Conservation (phyloP, 805 yeast genomes). For the Hanseniaspora lachancei region DNA sequence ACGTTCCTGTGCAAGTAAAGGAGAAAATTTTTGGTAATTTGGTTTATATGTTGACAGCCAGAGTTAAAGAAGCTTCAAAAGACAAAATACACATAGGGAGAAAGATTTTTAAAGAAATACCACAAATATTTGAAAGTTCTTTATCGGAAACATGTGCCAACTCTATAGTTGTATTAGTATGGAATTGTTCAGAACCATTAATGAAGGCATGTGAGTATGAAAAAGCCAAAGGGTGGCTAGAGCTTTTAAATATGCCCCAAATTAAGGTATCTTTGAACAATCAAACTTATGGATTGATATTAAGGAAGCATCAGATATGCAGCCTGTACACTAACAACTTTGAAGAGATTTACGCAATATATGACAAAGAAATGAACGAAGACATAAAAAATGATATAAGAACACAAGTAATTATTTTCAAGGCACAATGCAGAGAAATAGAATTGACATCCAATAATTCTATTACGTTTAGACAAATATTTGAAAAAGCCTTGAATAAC, state of each 20-base stretch:
- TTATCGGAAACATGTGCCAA: slow-evolving; percentile 25
- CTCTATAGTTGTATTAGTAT: slow-evolving; percentile 28
- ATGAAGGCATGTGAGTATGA: slow-evolving; percentile 19
- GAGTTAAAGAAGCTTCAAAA: slow-evolving; percentile 17
- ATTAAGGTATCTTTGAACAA: slow-evolving; percentile 16
- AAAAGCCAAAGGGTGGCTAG: slow-evolving; percentile 22
- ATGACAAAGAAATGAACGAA: slow-evolving; percentile 19
- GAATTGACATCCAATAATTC: slow-evolving; percentile 14
- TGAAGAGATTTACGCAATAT: slow-evolving; percentile 19
- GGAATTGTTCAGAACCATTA: slow-evolving; percentile 29
- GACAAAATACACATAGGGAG: slow-evolving; percentile 19
- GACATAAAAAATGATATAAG: slow-evolving; percentile 21
- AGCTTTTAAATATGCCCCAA: slow-evolving; percentile 16
- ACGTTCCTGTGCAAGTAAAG: slow-evolving; percentile 17
- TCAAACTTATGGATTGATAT: slow-evolving; percentile 27
- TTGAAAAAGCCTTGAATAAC: slow-evolving; percentile 17
- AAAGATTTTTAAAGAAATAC: slow-evolving; percentile 21
- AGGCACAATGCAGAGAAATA: slow-evolving; percentile 17
- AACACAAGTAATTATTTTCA: slow-evolving; percentile 27
- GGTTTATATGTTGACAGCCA: slow-evolving; percentile 20
- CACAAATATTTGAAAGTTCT: slow-evolving; percentile 20
- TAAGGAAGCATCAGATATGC: slow-evolving; percentile 27
- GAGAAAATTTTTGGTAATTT: slow-evolving; percentile 22
- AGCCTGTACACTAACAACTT: slow-evolving; percentile 20
- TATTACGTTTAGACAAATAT: slow-evolving; percentile 21